Evolutionary conservation across 139 green algal genomes (phyloP).

Genomic region (Coelastrella sp.): DNA sequence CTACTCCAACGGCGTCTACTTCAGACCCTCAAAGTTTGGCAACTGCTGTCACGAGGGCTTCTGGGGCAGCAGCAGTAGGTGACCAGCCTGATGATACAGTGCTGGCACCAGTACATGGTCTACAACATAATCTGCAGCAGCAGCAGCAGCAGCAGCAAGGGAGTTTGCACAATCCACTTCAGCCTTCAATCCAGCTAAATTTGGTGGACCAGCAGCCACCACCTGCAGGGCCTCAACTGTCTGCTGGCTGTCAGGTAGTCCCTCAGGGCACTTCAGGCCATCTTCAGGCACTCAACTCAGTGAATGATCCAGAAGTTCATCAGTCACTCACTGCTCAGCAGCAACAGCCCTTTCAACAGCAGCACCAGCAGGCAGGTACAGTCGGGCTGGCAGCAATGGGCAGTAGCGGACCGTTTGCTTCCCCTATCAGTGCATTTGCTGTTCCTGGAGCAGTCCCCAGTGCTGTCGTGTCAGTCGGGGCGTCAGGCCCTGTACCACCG

Average conservation of each 20-base stretch:
- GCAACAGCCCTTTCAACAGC: neutral
- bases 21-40: neutral
- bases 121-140: neutral
- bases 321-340: neutral
- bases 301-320: neutral
- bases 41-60: neutral
- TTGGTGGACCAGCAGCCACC: neutral
- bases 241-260: neutral
- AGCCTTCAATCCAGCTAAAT: neutral
- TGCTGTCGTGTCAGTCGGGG: neutral
- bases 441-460: neutral
- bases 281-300: too few species aligned
- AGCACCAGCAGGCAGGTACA: neutral
- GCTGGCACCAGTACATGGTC: neutral
- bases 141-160: conserved; percentile 29
- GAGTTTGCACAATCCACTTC: too few species aligned
- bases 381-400: neutral
- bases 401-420: neutral
- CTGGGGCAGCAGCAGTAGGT: neutral
- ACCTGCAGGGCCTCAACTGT: neutral
- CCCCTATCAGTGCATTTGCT: neutral
- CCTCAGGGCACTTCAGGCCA: too few species aligned
- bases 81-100: neutral
- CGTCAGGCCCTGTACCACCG: neutral
- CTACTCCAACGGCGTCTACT: neutral